Evolutionary conservation across 306 rosid genomes (phyloP), one percentile per base, ranked within the genome.

Genomic region (Mimosa bimucronata): DNA sequence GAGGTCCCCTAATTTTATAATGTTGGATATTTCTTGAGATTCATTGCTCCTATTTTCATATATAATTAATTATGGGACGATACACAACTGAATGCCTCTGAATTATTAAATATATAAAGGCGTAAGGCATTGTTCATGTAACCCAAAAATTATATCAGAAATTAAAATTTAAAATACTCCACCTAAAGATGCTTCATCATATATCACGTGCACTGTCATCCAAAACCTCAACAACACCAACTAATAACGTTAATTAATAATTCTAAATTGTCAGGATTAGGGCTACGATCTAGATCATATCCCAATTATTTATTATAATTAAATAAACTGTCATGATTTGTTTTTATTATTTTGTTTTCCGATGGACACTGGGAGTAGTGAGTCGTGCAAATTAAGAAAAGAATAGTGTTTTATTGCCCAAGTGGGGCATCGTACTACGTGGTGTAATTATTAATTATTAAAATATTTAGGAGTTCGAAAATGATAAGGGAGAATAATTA

Each of bases 171-270:
- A 57, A 13, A 9, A 26, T 2, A 11, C 6, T 45, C 50, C 13
- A 4, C 3, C 19, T 30, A n/a, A 55, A 12, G 30, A 53, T 31
- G 25, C 48, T 34, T 53, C 44, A 73, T 73, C 66, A 53, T 73
- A 73, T 42, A 73, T 42, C 77, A 84, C 85, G 77, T 69, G 79
- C 66, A 30, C 42, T 72, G 71, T 72, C 80, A 70, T 41, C 15
- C 28, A 70, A 62, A 58, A 44, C 15, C 77, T 42, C 66, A 68
- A 38, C 66, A 55, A 77, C 7, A 21, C 14, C 76, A 60, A 30
- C 74, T 64, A 67, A 67, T 38, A 37, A 58, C 66, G 45, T 48
- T 25, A 31, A 66, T 60, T 58, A 67, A 18, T 15, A 40, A 66
- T 44, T 23, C 7, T 18, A 12, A 60, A 50, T 67, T 30, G 60